Conservation (phyloP, 345 rosid species). For the Odontarrhena argentea region DNA sequence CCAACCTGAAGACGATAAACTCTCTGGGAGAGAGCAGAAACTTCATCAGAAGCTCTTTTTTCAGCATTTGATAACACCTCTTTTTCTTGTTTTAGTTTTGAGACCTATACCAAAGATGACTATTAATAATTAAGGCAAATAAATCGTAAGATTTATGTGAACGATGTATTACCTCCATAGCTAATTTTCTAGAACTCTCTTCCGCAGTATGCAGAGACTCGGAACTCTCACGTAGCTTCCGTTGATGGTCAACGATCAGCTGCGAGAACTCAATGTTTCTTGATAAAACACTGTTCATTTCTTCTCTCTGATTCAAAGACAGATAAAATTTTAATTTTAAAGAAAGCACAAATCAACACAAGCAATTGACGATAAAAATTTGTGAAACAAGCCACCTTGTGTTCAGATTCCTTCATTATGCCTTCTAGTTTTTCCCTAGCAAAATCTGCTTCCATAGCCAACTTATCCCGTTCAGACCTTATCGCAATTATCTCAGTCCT, state of each 20-base stretch:
- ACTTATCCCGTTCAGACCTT: conserved; percentile 79
- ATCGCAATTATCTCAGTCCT: conserved; percentile 74
- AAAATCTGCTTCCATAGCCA: conserved; percentile 71
- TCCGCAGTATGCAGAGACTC: conserved; percentile 71
- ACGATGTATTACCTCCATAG: conserved; percentile 66
- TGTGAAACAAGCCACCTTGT: conserved; percentile 53
- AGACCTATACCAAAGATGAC: conserved; percentile 50
- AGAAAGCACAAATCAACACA: conserved; percentile 20
- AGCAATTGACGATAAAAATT: conserved; percentile 10
- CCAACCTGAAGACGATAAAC: conserved; percentile 79
- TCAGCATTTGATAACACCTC: conserved; percentile 81
- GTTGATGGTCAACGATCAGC: conserved; percentile 75
- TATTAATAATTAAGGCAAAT: conserved; percentile 23
- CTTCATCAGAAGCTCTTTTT: conserved; percentile 89
- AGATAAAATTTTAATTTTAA: conserved; percentile 29
- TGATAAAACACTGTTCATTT: conserved; percentile 61
- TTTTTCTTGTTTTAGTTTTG: conserved; percentile 76
- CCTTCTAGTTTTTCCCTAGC: conserved; percentile 72
- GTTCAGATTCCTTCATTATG: conserved; percentile 76
- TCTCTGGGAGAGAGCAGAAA: conserved; percentile 77
- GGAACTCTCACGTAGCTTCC: conserved; percentile 76
- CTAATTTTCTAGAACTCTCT: conserved; percentile 75
- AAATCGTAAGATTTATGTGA: conserved; percentile 11
- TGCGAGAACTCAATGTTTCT: conserved; percentile 92
- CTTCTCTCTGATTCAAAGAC: conserved; percentile 58